Base-by-base conservation (phyloP, 257 asterid genomes). In the Nemophila menziesii region DNA sequence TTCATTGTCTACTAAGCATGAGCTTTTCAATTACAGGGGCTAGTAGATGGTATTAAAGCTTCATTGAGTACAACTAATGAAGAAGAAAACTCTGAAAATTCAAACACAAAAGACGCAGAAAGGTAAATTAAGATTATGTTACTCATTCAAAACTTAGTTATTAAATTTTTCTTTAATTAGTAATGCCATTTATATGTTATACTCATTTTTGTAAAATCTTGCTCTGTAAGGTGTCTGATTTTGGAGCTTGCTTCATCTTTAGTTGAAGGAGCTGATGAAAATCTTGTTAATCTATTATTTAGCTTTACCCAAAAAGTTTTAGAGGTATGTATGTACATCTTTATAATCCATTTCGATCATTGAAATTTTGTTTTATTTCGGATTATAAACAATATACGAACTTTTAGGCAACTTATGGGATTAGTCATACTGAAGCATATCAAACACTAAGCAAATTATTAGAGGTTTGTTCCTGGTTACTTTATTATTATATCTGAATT, bases 231-330 rank as follows among this genome's bases (percentile, higher is more conserved):
- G 92, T 50, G 63, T 66, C 48, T 67, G 44, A 50, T 81, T 46
- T 68, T 90, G 79, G 90, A 85, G 18, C 78, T 85, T 51, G 92
- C 86, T 20, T 72, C 83, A 36, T 78, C 79, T 67, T 57, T 85
- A 52, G 73, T 69, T 44, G 93, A 82, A 46, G 85, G 81, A 55
- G 77, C 83, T 20, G 77, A 70, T 41, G 71, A 64, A 22, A 94
- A 79, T 63, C 70, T 85, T 47, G 64, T 68, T 19, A 60, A 72
- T 58, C 43, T 85, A 42, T 46, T 90, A 16, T 84, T 79, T 70
- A 73, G 71, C 61, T 63, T 81, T 24, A 57, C 70, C 37, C 70
- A 48, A 62, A 74, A 63, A 49, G 48, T 67, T 72, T 71, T 90
- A 60, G 85, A 81, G 94, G 98, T 89, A 53, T 33, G 75, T 54